Base-by-base conservation (phyloP, 1,284 basidiomycete species). In the Microbotryomycetes sp. region DNA sequence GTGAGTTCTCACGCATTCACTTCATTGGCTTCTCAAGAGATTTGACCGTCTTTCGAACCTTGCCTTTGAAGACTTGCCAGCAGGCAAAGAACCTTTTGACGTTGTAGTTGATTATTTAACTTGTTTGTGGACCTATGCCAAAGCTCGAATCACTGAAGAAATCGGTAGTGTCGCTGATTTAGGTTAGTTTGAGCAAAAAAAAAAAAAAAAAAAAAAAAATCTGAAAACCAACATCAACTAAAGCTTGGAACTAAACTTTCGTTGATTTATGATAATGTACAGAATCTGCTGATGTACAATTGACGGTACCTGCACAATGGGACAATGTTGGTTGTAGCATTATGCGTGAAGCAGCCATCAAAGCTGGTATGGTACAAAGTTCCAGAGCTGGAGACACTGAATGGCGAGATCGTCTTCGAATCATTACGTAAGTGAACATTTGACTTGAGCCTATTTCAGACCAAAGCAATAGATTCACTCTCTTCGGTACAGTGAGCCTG, bases 301-400 rank as follows among this genome's bases (percentile, higher is more conserved):
- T 89, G 54, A 88, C 87, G 9, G 88, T 89, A 7, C 88, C 88
- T 56, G 88, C 88, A 15, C 86, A 87, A 36, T 90, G 88, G 88
- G 87, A 89, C 73, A 86, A 84, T 1, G 83, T 80, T 66, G 87
- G 86, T 0, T 87, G 86, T 69, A 84, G 85, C 63, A 80, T 89
- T 67, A 89, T 91, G 88, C 81, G 86, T 30, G 83, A 84, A 57
- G 87, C 87, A 49, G 88, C 87, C 6, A 86, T 90, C 63, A 77
- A 79, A 26, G 88, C 88, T 16, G 86, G 86, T 0, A 79, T 91
- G 7, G 88, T 90, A 15, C 83, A 84, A 64, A 84, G 83, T 57
- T 77, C 84, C 3, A 77, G 80, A 50, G 84, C 85, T n/a, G 83
- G 83, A n/a, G 88, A 90, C 67, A 74, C 76, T 22, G 78, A 80